phyloP scores from a whole-genome alignment of 2,329 filamentous ascomycete species.

The Lasiodiplodia gonubiensis region DNA sequence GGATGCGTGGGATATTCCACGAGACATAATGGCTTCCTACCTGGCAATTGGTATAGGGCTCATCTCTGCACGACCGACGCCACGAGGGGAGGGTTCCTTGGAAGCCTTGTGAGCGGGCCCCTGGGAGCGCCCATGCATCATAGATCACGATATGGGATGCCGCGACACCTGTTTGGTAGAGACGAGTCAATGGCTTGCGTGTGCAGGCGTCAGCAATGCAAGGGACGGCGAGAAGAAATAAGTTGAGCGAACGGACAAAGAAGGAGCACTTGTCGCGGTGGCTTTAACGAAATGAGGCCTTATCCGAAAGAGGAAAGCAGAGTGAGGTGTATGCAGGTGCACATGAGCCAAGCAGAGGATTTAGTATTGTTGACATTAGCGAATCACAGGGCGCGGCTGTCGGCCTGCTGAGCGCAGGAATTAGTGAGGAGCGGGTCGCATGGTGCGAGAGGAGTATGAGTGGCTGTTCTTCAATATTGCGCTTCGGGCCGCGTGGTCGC shows the following conservation, averaged over 20 bases:
- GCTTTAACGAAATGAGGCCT: constrained; percentile 19
- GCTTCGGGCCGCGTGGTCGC: constrained; percentile 24
- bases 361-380: neutral
- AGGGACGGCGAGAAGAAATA: constrained; percentile 2
- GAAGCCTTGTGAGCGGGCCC: neutral
- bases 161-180: too few relatives aligned
- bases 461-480: constrained; percentile 15
- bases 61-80: constrained; percentile 2
- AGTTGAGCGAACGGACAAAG: neutral
- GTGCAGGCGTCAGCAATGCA: constrained; percentile 8
- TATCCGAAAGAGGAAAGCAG: constrained; percentile 12
- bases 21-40: constrained; percentile 2
- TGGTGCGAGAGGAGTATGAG: constrained; percentile 10
- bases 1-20: constrained; percentile 17
- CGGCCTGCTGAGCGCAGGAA: constrained; percentile 7
- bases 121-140: neutral
- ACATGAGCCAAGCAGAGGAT: constrained; percentile 11
- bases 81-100: neutral
- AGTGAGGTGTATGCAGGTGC: constrained; percentile 6
- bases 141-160: neutral
- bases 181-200: constrained; percentile 4
- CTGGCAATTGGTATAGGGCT: constrained; percentile 10
- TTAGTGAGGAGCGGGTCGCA: constrained; percentile 1
- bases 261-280: neutral
- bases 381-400: neutral